Conservation (phyloP, 306 rosid genomes). For the Vigna mungo region DNA sequence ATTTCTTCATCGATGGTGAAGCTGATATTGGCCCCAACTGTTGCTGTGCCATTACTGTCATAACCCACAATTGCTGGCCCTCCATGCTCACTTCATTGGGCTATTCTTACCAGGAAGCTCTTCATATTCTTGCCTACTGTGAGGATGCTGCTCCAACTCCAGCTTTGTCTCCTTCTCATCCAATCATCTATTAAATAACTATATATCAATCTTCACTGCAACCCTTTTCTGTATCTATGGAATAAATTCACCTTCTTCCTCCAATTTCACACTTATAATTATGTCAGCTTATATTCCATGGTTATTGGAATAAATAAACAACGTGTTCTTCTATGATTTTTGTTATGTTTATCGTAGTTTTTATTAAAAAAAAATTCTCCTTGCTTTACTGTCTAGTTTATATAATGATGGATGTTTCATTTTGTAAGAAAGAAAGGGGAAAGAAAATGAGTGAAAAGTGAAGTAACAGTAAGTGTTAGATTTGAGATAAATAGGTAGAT, state of each 20-base stretch:
- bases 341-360: too few species aligned
- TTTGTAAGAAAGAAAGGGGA: too few species aligned
- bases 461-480: too few species aligned
- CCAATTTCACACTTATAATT: not conserved
- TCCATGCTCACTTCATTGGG: conserved; percentile 52
- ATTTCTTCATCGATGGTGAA: conserved; percentile 43
- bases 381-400: too few species aligned
- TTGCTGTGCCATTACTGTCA: conserved; percentile 48
- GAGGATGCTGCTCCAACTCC: conserved; percentile 39
- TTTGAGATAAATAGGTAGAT: too few species aligned
- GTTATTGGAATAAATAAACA: too few species aligned
- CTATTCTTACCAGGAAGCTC: conserved; percentile 43
- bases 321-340: too few species aligned
- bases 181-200: not conserved
- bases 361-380: too few species aligned
- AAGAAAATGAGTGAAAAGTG: too few species aligned
- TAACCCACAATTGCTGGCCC: conserved; percentile 61
- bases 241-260: not conserved
- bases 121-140: conserved; percentile 46
- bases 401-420: too few species aligned
- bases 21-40: conserved; percentile 45
- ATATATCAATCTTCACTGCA: too few species aligned
- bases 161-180: conserved; percentile 30
- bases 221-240: not conserved
- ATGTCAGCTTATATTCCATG: too few species aligned